Base-by-base conservation (phyloP, 2,329 filamentous ascomycete genomes). In the Beauveria medogensis region DNA sequence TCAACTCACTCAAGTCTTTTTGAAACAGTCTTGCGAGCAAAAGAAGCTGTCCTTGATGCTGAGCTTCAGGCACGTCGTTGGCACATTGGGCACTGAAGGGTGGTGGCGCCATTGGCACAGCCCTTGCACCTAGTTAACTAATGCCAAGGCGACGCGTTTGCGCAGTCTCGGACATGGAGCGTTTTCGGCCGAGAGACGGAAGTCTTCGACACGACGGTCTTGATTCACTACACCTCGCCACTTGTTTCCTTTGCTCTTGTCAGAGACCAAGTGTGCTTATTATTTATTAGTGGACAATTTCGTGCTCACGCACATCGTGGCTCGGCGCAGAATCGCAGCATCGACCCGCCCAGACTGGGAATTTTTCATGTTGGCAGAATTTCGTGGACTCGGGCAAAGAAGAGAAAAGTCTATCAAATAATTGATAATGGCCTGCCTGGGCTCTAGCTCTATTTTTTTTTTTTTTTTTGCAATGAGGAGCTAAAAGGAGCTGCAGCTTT, bases 1-100 rank as follows among this genome's bases (percentile, higher is more conserved):
- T 24, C 12, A 14, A 24, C 84, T 69, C 85, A 97, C 94, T 94
- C 94, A 99, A 80, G 92, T 97, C 75, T 86, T 88, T 82, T 97
- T 97, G 78, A 99, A 99, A 80, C 94, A 99, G 68, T 97, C 94
- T 75, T 99, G 94, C 22, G 92, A 92, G 80, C 94, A 99, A 78
- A 97, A 99, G 77, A 86, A 97, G 78, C 91, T 96, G 71, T 93
- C 90, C 71, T 92, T 86, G 68, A 87, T 88, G 60, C 88, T 90
- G 48, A 92, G 79, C 77, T 96, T 97, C 69, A 97, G 82, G 74
- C 94, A 99, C 54, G 90, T n/a, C n/a, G n/a, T n/a, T n/a, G n/a
- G n/a, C n/a, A n/a, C n/a, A n/a, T 97, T 59, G 94, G 94, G 75
- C 94, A 99, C 75, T 97, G 92, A 53, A 99, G 79, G 57, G 87